A percentile compares a stretch with the other conserved stretches of the same genome.
Conservation (phyloP, 257 asterid genomes). For the Penstemon eatonii region DNA sequence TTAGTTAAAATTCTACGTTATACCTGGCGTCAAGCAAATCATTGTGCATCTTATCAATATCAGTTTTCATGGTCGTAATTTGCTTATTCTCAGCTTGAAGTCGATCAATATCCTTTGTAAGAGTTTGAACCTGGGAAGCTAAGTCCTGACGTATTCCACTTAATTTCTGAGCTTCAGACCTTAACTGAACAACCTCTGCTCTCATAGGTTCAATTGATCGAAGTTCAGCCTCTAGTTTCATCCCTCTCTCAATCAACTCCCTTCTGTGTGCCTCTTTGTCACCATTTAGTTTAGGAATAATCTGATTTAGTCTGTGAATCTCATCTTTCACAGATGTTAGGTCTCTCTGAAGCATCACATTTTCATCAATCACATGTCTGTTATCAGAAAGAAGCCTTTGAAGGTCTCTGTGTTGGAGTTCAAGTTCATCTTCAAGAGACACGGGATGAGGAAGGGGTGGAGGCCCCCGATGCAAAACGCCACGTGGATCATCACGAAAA, state of each 20-base stretch:
- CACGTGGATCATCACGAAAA: slow-evolving; percentile 54
- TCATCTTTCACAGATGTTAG: slow-evolving; percentile 76
- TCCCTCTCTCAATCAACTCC: slow-evolving; percentile 71
- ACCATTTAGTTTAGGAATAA: slow-evolving; percentile 61
- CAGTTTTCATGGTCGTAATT: slow-evolving; percentile 56
- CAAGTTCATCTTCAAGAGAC: slow-evolving; percentile 76
- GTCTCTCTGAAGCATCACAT: slow-evolving; percentile 83
- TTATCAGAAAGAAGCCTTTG: slow-evolving; percentile 68
- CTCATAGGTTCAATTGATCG: slow-evolving; percentile 62
- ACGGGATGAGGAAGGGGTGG: slow-evolving; percentile 62
- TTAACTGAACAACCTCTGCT: slow-evolving; percentile 58
- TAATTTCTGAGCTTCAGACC: slow-evolving; percentile 71
- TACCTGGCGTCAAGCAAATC: slow-evolving; percentile 79
- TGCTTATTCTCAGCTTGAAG: slow-evolving; percentile 67
- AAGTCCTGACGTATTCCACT: slow-evolving; percentile 56
- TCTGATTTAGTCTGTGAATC: slow-evolving; percentile 65
- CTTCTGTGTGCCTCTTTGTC: slow-evolving; percentile 74
- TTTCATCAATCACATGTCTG: slow-evolving; percentile 72
- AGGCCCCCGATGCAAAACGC: slow-evolving; percentile 45
- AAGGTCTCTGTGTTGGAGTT: slow-evolving; percentile 76
- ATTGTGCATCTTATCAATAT: slow-evolving; percentile 68
- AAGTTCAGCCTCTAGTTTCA: slow-evolving; percentile 82
- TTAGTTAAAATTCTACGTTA: slow-evolving; percentile 4
- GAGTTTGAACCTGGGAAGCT: slow-evolving; percentile 54
- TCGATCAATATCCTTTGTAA: slow-evolving; percentile 63